These are phyloP conservation scores for Hymenoscyphus infarciens DNA, from an alignment of 2,329 filamentous ascomycete species.

Conservation along the genomic window DNA sequence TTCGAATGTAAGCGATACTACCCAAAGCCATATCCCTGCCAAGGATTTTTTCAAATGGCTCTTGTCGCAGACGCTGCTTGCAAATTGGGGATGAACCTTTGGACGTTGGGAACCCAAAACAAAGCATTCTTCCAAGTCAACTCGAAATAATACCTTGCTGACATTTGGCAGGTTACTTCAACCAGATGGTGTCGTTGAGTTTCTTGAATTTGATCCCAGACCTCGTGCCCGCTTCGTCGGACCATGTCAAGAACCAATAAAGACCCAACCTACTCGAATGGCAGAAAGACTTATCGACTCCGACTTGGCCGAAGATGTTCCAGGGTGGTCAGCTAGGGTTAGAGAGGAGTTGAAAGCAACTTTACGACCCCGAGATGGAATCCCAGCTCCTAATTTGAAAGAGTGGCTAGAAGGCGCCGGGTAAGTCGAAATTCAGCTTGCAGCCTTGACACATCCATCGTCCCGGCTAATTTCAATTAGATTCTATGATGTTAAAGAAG, in stretches of 20 bases:
- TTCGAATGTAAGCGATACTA: slow-evolving; percentile 25
- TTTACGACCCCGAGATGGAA: slow-evolving; percentile 29
- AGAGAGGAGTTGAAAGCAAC: slow-evolving; percentile 26
- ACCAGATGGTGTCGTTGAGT: slow-evolving; percentile 34
- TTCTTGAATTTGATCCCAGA: slow-evolving; percentile 32
- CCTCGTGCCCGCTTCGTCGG: slow-evolving; percentile 21
- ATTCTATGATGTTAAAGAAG: slow-evolving; percentile 33
- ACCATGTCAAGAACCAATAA: slow-evolving; percentile 9
- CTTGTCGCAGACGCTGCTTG: too few species aligned
- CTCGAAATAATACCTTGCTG: background rate
- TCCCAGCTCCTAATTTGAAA: slow-evolving; percentile 31
- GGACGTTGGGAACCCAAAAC: background rate
- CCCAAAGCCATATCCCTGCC: background rate
- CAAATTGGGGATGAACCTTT: too few species aligned
- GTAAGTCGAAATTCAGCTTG: slow-evolving; percentile 20
- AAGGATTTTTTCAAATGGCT: too few species aligned
- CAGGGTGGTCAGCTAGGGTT: slow-evolving; percentile 31
- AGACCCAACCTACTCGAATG: slow-evolving; percentile 25
- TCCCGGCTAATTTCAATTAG: slow-evolving; percentile 20
- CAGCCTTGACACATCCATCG: background rate
- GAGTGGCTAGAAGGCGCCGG: slow-evolving; percentile 33
- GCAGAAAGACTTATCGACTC: slow-evolving; percentile 27
- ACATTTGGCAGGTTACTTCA: slow-evolving; percentile 24
- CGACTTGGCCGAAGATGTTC: slow-evolving; percentile 27
- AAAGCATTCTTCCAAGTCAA: background rate